phyloP scores from a whole-genome alignment of 257 asterid species.

The Gynochthodes officinalis region DNA sequence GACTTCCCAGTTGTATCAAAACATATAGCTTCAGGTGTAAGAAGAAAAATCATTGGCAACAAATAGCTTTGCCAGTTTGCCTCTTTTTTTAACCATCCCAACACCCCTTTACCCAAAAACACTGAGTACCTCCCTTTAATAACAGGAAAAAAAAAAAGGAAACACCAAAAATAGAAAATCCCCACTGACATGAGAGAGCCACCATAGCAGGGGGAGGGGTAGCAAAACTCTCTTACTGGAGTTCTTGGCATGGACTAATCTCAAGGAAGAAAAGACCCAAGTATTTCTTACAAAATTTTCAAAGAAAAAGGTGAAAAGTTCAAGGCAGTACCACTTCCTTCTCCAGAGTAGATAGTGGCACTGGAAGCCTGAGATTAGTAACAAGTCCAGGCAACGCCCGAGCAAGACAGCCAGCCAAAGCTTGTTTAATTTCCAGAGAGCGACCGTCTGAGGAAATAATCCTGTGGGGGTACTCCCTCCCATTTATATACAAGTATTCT shows the following conservation, averaged over 20 bases:
- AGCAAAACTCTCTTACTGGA: not conserved
- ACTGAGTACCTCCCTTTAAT: too few species aligned
- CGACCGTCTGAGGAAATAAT: conserved; percentile 60
- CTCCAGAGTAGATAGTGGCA: conserved; percentile 75
- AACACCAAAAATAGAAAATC: not conserved
- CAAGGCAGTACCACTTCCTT: conserved; percentile 61
- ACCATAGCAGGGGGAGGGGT: not conserved
- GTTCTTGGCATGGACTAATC: not conserved
- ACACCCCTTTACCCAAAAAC: not conserved
- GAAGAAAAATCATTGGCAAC: not conserved
- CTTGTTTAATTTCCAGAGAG: conserved; percentile 75
- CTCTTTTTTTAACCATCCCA: not conserved
- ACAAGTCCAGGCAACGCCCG: conserved; percentile 84
- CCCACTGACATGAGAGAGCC: not conserved
- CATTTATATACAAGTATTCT: conserved; percentile 66
- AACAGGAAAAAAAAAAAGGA: too few species aligned
- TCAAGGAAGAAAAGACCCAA: not conserved
- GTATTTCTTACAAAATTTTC: not conserved
- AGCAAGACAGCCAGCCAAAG: conserved; percentile 78
- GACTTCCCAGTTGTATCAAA: not conserved
- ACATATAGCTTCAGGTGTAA: not conserved
- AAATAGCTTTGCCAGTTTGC: not conserved
- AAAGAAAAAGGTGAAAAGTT: not conserved
- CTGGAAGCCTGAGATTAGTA: conserved; percentile 71
- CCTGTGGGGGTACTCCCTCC: conserved; percentile 77